phyloP scores from a whole-genome alignment of 306 rosid genomes.

The Prunus persica region Prunus_persica_NCBIv2 NC_034010.1:13581501-13582000 shows the following conservation, averaged over 20 bases:
- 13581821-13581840: neutral
- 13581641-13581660: conserved; percentile 25
- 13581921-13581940: conserved; percentile 18
- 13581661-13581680: conserved; percentile 27
- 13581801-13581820: neutral
- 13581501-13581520: neutral
- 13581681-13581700: conserved; percentile 8
- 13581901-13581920: conserved; percentile 23
- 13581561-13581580: conserved; percentile 29
- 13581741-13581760: neutral
- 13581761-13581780: conserved; percentile 1
- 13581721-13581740: neutral
- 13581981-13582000: too few species aligned
- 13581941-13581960: neutral
- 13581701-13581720: neutral
- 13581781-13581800: neutral
- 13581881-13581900: neutral
- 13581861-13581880: conserved; percentile 1
- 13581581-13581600: conserved; percentile 12
- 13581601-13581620: conserved; percentile 17
- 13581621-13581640: conserved; percentile 33
- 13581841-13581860: neutral
- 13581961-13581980: too few species aligned
- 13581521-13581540: neutral
- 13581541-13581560: conserved; percentile 22